phyloP scores from a whole-genome alignment of 2,329 filamentous ascomycete genomes.

The Onygenales sp. region DNA sequence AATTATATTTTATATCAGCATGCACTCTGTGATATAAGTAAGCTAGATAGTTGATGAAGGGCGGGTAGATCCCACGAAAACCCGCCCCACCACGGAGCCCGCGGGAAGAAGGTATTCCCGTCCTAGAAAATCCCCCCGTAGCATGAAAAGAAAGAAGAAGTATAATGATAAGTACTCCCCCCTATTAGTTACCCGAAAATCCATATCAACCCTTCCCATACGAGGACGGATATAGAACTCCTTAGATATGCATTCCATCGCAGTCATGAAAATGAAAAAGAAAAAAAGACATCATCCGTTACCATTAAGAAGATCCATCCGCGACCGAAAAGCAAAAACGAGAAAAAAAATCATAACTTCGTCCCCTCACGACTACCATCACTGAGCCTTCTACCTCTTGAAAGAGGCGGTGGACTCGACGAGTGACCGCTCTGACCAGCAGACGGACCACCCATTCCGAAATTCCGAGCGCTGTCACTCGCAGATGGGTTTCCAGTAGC shows the following conservation, averaged over 20 bases:
- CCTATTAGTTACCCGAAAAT: too few relatives aligned
- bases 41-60: too few relatives aligned
- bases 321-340: not conserved
- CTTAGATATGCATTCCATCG: not conserved
- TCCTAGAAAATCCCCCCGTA: too few relatives aligned
- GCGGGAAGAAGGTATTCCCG: too few relatives aligned
- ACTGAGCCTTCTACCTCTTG: constrained; percentile 26
- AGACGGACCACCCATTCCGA: constrained; percentile 4
- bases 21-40: too few relatives aligned
- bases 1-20: too few relatives aligned
- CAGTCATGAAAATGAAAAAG: not conserved
- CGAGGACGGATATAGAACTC: not conserved
- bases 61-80: too few relatives aligned
- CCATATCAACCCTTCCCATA: too few relatives aligned
- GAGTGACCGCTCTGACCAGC: constrained; percentile 11
- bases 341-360: constrained; percentile 17
- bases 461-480: constrained; percentile 7
- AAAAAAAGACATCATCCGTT: not conserved
- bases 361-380: constrained; percentile 33
- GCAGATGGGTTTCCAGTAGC: constrained; percentile 8
- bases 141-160: too few relatives aligned
- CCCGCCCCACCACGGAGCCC: too few relatives aligned
- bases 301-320: not conserved
- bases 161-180: too few relatives aligned
- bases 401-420: constrained; percentile 14